A percentile compares a stretch with the other conserved stretches of the same genome.
phyloP scores from a whole-genome alignment of 2,329 filamentous ascomycete genomes.

The Apiospora sp. region DNA sequence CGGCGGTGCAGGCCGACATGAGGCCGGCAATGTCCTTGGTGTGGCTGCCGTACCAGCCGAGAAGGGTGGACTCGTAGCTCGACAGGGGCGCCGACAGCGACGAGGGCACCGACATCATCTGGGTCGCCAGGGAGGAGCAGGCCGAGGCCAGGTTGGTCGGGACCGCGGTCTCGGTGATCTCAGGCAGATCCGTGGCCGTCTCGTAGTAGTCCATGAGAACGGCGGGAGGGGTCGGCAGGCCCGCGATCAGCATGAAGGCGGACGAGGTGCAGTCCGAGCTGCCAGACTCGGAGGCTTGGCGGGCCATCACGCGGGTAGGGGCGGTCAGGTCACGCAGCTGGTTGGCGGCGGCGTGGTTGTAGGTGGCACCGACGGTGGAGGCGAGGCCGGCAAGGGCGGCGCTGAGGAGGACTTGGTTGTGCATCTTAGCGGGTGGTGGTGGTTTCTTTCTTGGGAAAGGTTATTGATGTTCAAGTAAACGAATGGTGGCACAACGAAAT shows the following conservation, averaged over 20 bases:
- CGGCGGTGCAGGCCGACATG: slow-evolving; percentile 18
- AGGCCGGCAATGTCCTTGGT: not conserved
- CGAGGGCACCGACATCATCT: not conserved
- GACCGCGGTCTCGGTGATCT: not conserved
- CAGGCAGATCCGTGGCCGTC: not conserved
- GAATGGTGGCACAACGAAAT: not conserved
- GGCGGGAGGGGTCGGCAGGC: not conserved
- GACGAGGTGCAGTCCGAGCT: not conserved
- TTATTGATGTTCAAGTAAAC: not conserved
- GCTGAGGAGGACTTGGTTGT: slow-evolving; percentile 12
- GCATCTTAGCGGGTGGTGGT: not conserved
- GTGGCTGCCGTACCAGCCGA: slow-evolving; percentile 9
- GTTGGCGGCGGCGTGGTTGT: slow-evolving; percentile 17
- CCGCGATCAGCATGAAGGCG: not conserved
- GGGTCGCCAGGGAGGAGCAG: not conserved
- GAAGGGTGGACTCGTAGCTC: slow-evolving; percentile 8
- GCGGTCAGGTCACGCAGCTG: not conserved
- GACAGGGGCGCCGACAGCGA: slow-evolving; percentile 16
- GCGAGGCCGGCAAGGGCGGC: slow-evolving; percentile 21
- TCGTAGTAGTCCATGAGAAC: slow-evolving; percentile 3
- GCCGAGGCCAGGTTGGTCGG: not conserved
- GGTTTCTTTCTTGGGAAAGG: not conserved
- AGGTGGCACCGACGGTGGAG: slow-evolving; percentile 12
- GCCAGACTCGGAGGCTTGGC: not conserved
- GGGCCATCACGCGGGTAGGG: not conserved